Evolutionary conservation across 2,329 filamentous ascomycete species (phyloP).

Genomic region (Diaporthe ampelina): DNA sequence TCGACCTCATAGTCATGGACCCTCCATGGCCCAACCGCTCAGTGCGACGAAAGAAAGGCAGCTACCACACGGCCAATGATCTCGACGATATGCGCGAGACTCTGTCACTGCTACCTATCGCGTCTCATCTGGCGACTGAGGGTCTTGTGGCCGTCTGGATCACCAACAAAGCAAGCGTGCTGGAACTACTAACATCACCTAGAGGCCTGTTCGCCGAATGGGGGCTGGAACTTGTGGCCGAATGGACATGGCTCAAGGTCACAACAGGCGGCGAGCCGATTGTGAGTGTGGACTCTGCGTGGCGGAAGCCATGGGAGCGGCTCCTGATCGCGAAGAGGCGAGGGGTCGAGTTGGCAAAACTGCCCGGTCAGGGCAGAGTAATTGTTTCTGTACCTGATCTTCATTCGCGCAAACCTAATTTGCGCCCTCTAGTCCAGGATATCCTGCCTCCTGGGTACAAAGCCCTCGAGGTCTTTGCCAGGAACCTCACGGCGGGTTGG

Average conservation of each 20-base stretch:
- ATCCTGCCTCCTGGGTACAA: constrained; percentile 65
- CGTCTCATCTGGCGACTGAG: constrained; percentile 63
- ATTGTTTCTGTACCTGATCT: constrained; percentile 80
- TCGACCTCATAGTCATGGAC: constrained; percentile 80
- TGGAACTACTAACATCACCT: constrained; percentile 66
- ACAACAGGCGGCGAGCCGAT: constrained; percentile 76
- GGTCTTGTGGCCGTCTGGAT: constrained; percentile 81
- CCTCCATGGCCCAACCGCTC: constrained; percentile 88
- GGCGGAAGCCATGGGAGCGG: constrained; percentile 84
- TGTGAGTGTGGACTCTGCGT: constrained; percentile 69
- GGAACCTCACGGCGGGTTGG: constrained; percentile 82
- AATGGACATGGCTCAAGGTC: constrained; percentile 87
- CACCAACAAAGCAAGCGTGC: constrained; percentile 77
- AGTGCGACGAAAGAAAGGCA: constrained; percentile 69
- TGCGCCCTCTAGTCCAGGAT: constrained; percentile 71
- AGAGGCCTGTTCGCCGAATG: constrained; percentile 72
- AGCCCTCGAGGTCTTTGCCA: constrained; percentile 83
- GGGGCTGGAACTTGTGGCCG: constrained; percentile 75
- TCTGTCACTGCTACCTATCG: constrained; percentile 69
- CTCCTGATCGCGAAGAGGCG: constrained; percentile 71
- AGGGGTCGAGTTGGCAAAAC: constrained; percentile 43
- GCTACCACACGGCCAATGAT: constrained; percentile 63
- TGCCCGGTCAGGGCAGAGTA: constrained; percentile 64
- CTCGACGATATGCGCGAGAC: constrained; percentile 63
- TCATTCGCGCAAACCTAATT: constrained; percentile 83